Evolutionary conservation across 176 grass and related monocot genomes (phyloP).

Genomic region (Triticum urartu): DNA sequence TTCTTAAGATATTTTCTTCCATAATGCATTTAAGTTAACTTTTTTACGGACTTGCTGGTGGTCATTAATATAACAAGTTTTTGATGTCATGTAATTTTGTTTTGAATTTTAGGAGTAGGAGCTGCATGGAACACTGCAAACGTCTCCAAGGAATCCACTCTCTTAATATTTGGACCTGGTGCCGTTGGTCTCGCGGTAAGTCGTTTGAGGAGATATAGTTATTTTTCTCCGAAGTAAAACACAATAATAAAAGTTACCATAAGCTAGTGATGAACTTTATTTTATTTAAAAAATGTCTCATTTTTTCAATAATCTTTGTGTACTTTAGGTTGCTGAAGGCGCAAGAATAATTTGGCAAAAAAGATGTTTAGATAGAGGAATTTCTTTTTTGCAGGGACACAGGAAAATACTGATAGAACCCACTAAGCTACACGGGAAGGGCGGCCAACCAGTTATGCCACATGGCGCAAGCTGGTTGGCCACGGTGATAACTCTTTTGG

Average conservation of each 20-base stretch:
- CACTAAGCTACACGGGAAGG: too few relatives aligned
- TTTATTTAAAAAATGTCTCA: too few relatives aligned
- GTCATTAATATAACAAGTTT: background rate
- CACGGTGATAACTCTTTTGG: too few relatives aligned
- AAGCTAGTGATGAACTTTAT: background rate
- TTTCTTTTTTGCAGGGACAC: too few relatives aligned
- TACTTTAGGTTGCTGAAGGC: constrained; percentile 62
- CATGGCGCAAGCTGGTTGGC: too few relatives aligned
- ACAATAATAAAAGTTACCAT: background rate
- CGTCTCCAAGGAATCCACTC: constrained; percentile 41
- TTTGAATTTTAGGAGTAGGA: constrained; percentile 48
- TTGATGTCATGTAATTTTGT: background rate
- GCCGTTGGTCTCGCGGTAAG: constrained; percentile 52
- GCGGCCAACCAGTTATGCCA: too few relatives aligned
- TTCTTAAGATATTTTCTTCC: too few relatives aligned
- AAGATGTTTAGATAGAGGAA: too few relatives aligned
- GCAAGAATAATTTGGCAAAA: constrained; percentile 21
- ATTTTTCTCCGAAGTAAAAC: background rate
- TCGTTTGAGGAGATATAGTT: background rate
- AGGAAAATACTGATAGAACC: too few relatives aligned
- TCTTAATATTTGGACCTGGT: constrained; percentile 69
- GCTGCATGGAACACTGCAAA: constrained; percentile 88
- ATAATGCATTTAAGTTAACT: too few relatives aligned
- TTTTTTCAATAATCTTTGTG: background rate
- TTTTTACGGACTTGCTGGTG: background rate